These are phyloP conservation scores for Tolypocladium sp. DNA, from an alignment of 2,329 filamentous ascomycete species.

Conservation along the genomic window DNA sequence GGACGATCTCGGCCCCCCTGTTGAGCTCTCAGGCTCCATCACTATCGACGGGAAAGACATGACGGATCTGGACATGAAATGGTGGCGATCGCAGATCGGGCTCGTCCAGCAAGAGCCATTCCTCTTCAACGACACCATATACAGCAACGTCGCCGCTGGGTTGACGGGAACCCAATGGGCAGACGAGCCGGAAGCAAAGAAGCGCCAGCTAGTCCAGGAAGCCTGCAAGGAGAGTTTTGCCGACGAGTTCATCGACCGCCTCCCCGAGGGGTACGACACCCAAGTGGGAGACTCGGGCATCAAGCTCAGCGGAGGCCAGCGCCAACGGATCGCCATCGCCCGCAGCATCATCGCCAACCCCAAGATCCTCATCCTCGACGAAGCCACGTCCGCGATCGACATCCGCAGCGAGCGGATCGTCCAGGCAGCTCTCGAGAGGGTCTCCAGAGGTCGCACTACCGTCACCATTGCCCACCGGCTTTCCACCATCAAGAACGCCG, in stretches of 20 bases:
- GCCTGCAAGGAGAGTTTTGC: conserved; percentile 61
- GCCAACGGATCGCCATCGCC: conserved; percentile 71
- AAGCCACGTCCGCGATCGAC: conserved; percentile 62
- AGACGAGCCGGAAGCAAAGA: conserved; percentile 40
- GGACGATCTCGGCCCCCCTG: conserved; percentile 26
- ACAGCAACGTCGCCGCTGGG: conserved; percentile 52
- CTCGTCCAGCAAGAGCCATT: conserved; percentile 62
- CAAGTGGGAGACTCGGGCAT: conserved; percentile 68
- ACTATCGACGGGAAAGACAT: conserved; percentile 43
- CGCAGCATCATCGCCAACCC: conserved; percentile 65
- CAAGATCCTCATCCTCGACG: conserved; percentile 64
- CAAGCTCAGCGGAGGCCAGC: conserved; percentile 74
- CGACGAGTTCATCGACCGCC: conserved; percentile 56
- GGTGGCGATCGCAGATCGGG: conserved; percentile 52
- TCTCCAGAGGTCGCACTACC: conserved; percentile 56
- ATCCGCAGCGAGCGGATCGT: conserved; percentile 50
- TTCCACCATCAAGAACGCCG: conserved; percentile 67
- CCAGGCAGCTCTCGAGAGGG: conserved; percentile 52
- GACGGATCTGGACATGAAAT: conserved; percentile 52
- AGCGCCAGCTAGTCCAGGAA: conserved; percentile 49
- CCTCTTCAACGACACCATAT: conserved; percentile 58
- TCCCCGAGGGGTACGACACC: conserved; percentile 64
- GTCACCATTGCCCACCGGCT: conserved; percentile 68
- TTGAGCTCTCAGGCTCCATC: conserved; percentile 38
- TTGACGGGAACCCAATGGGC: conserved; percentile 44